These are phyloP conservation scores for Spinacia oleracea DNA, from an alignment of 179 eudicot genomes.

Conservation along the genomic window DNA sequence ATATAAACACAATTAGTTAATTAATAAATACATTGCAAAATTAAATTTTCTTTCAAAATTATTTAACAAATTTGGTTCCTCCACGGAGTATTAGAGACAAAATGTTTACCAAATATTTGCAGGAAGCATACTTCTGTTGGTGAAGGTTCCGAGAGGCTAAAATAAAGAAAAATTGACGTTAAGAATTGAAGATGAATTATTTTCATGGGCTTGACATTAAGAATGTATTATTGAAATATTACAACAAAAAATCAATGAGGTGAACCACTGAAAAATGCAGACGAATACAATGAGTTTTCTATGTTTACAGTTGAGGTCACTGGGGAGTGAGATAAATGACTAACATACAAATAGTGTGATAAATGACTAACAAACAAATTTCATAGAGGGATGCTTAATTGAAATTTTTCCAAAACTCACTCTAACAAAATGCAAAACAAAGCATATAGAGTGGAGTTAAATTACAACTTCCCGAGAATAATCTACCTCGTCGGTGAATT, in stretches of 20 bases:
- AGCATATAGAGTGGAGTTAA: conserved; percentile 18
- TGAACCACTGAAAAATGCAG: conserved; percentile 3
- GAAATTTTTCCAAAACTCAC: conserved; percentile 17
- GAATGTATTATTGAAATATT: not conserved
- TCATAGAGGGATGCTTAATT: not conserved
- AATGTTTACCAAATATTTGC: too few relatives aligned
- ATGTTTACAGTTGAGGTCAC: conserved; percentile 19
- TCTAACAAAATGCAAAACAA: conserved; percentile 8
- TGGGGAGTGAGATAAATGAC: not conserved
- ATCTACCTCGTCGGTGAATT: conserved; percentile 16
- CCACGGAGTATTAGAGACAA: too few relatives aligned
- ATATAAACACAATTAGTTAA: too few relatives aligned
- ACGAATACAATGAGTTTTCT: conserved; percentile 27
- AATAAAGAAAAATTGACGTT: too few relatives aligned
- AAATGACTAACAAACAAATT: too few relatives aligned
- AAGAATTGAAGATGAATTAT: too few relatives aligned
- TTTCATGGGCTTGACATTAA: not conserved
- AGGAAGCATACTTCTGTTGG: too few relatives aligned
- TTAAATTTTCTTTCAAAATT: too few relatives aligned
- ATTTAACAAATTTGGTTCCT: too few relatives aligned
- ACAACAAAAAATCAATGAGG: conserved; percentile 11
- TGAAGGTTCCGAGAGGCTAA: too few relatives aligned
- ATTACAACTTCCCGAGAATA: conserved; percentile 23
- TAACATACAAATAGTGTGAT: too few relatives aligned
- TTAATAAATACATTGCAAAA: too few relatives aligned